Evolutionary conservation across 2,329 filamentous ascomycete species (phyloP).

Genomic region (Trichoderma sp.): DNA sequence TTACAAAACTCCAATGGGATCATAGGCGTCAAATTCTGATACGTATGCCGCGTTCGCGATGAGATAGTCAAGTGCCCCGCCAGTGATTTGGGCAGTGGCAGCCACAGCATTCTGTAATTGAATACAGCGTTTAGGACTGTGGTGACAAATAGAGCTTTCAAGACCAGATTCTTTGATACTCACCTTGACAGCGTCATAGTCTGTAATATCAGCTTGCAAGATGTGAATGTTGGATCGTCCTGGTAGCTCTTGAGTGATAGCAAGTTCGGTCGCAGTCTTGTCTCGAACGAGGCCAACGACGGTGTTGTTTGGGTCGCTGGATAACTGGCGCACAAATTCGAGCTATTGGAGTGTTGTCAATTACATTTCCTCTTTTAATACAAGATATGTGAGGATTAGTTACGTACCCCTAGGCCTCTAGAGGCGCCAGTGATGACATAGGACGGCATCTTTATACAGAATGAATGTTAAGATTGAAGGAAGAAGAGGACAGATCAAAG

Average conservation of each 20-base stretch:
- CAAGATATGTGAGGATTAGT: neutral
- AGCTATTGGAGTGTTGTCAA: neutral
- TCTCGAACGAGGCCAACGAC: conserved; percentile 3
- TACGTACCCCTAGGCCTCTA: neutral
- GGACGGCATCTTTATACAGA: neutral
- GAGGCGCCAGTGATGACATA: conserved; percentile 4
- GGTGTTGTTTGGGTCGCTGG: neutral
- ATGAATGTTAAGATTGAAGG: neutral
- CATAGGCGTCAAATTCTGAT: neutral
- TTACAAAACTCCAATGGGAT: neutral
- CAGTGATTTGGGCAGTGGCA: neutral
- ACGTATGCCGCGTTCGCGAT: neutral
- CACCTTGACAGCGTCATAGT: neutral
- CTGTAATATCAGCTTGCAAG: neutral
- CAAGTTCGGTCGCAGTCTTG: neutral
- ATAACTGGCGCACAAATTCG: neutral
- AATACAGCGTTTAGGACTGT: neutral
- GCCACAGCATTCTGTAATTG: neutral
- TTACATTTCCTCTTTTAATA: fast-evolving
- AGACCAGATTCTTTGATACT: neutral
- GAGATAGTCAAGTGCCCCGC: neutral
- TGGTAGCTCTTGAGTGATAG: neutral
- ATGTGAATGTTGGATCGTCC: conserved; percentile 8
- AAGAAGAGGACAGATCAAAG: neutral
- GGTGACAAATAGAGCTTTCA: neutral